These are phyloP conservation scores for Spiromastix sp. DNA, from an alignment of 2,329 filamentous ascomycete species.

Conservation along the genomic window DNA sequence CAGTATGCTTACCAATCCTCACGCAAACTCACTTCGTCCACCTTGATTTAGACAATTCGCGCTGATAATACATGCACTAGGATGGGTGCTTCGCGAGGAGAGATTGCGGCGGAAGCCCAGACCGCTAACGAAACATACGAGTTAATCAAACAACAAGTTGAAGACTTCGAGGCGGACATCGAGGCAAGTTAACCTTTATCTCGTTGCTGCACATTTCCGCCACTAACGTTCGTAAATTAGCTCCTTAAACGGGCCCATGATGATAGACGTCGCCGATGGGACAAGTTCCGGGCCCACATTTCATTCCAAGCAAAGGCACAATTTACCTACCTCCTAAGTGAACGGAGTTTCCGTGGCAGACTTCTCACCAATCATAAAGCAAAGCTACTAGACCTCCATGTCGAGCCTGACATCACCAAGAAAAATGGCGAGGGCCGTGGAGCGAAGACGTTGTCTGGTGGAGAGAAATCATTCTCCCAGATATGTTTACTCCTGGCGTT, in stretches of 20 bases:
- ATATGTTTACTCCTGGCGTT: conserved; percentile 86
- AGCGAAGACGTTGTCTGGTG: conserved; percentile 86
- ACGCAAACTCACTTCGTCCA: no score
- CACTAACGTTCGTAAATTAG: conserved; percentile 20
- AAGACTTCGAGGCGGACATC: conserved; percentile 26
- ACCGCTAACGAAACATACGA: conserved; percentile 27
- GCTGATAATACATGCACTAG: no score
- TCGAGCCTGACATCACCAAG: conserved; percentile 59
- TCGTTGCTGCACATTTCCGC: conserved; percentile 7
- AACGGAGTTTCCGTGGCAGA: conserved; percentile 77
- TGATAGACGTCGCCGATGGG: conserved; percentile 65
- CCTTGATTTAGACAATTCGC: no score
- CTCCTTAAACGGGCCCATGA: conserved; percentile 50
- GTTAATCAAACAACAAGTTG: conserved; percentile 27
- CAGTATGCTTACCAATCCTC: conserved; percentile 31
- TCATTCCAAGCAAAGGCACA: conserved; percentile 75
- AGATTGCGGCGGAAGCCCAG: conserved; percentile 45
- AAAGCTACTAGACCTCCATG: conserved; percentile 66
- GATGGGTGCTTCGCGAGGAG: conserved; percentile 53
- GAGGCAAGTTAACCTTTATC: conserved; percentile 23
- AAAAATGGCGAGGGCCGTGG: conserved; percentile 61
- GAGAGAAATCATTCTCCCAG: conserved; percentile 95
- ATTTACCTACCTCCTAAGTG: conserved; percentile 80
- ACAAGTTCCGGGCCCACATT: conserved; percentile 71
- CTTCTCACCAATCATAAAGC: conserved; percentile 66